Percentiles rank a stretch among this genome's conserved stretches.
phyloP scores from a whole-genome alignment of 2,329 filamentous ascomycete genomes.

The Penicillium expansum region DNA sequence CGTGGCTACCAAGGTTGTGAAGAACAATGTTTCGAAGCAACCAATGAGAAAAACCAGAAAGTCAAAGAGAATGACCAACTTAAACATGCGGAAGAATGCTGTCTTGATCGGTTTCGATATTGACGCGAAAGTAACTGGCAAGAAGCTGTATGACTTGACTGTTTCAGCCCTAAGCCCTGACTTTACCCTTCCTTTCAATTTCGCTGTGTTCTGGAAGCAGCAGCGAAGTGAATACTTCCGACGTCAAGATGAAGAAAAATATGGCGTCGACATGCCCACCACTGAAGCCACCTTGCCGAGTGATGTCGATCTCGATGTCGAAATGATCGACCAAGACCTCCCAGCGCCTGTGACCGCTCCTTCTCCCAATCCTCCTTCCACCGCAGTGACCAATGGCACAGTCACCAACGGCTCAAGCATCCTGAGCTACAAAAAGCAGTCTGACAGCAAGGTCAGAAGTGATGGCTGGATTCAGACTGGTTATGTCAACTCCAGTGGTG shows the following conservation, averaged over 20 bases:
- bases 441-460: background rate
- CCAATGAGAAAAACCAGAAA: slow-evolving; percentile 3
- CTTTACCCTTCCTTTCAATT: slow-evolving; percentile 10
- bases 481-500: slow-evolving; percentile 14
- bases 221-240: slow-evolving; percentile 5
- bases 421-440: background rate
- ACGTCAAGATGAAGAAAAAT: background rate
- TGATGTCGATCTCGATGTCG: background rate
- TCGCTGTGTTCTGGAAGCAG: slow-evolving; percentile 4
- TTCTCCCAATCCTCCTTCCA: background rate
- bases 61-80: slow-evolving; percentile 5
- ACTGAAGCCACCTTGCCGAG: background rate
- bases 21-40: background rate
- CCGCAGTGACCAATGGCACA: background rate
- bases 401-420: background rate
- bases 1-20: background rate
- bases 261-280: background rate
- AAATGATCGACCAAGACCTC: background rate
- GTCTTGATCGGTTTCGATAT: slow-evolving; percentile 9
- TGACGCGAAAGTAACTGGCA: slow-evolving; percentile 3
- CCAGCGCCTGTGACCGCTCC: background rate
- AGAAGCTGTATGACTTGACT: slow-evolving; percentile 11
- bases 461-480: slow-evolving; percentile 17
- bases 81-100: background rate
- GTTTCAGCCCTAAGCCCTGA: slow-evolving; percentile 8